Base-by-base conservation (phyloP, 805 yeast species). In the Candida tallmaniae region DNA sequence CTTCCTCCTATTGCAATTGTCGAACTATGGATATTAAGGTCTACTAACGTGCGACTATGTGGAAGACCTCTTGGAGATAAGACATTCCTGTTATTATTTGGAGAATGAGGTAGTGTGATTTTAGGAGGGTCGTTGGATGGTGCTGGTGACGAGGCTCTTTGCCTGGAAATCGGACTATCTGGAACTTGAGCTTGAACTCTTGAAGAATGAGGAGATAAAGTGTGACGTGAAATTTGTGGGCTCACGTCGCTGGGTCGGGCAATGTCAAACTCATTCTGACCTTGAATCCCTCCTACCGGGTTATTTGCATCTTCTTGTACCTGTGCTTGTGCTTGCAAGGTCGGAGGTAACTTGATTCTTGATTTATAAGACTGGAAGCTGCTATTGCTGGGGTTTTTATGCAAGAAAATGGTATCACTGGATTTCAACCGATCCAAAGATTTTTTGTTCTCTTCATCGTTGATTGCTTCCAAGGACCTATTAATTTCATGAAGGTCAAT, bases 261-360 rank as follows among this genome's bases (percentile, higher is more conserved):
- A 9, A 7, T 16, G 8, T 27, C 29, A 10, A 6, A 9, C 8
- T 27, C 29, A 17, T 27, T 15, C 16, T 28, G 7, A 17, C 31
- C n/a, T 8, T 7, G 6, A 10, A 18, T n/a, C 11, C 12, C 6
- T 14, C 12, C 8, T 6, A 23, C 6, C 18, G 29, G 10, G 15
- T 14, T 13, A 12, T 6, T 13, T 16, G 29, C 5, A 18, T n/a
- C 5, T 12, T 14, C 7, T 14, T 26, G 7, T 11, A 23, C 32
- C 9, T 33, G 13, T 5, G 27, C 24, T 29, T 39, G 42, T 6
- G 43, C 49, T 32, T 56, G 59, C 23, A 56, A 37, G 3, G 60
- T 44, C 5, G 55, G 49, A 6, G 65, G 66, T 21, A 60, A 41
- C 39, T 55, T 60, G 27, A 60, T 56, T 27, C 65, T 42, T 7